Percentiles rank a stretch among this genome's conserved stretches.
Conservation (phyloP, 208 protist genomes). For the Acanthamoeba divionensis region DNA sequence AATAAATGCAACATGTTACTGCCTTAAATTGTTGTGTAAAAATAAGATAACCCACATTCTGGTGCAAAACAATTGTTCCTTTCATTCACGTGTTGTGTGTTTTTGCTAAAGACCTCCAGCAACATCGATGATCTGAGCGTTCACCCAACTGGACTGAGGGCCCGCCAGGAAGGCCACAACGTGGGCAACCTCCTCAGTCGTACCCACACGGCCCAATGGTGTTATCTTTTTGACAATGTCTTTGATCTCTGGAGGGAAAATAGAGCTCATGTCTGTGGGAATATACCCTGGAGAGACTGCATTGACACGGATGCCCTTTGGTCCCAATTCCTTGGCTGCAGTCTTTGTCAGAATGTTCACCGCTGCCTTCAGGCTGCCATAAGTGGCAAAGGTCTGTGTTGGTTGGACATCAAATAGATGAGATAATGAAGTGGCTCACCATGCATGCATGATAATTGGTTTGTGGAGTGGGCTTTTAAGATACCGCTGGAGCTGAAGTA, state of each 20-base stretch:
- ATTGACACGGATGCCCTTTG: conserved; percentile 8
- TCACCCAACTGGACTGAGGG: conserved; percentile 3
- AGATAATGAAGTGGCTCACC: not conserved
- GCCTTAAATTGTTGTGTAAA: too few relatives aligned
- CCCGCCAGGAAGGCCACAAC: too few relatives aligned
- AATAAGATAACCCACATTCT: too few relatives aligned
- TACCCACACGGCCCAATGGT: not conserved
- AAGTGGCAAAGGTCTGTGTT: not conserved
- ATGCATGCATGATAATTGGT: not conserved
- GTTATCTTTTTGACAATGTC: not conserved
- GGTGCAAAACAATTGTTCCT: too few relatives aligned
- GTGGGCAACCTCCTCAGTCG: too few relatives aligned
- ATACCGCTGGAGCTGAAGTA: not conserved
- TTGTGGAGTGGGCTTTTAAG: not conserved
- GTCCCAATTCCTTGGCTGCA: too few relatives aligned
- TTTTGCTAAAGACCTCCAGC: not conserved
- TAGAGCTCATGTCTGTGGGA: not conserved
- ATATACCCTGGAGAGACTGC: not conserved
- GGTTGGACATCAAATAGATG: too few relatives aligned
- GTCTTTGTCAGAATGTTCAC: not conserved
- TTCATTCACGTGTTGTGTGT: too few relatives aligned
- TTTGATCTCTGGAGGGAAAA: not conserved
- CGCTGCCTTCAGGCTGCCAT: not conserved
- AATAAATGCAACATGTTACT: too few relatives aligned
- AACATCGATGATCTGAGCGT: not conserved